Base-by-base conservation (phyloP, 108 stramenopile genomes). In the Seminavis robusta region DNA sequence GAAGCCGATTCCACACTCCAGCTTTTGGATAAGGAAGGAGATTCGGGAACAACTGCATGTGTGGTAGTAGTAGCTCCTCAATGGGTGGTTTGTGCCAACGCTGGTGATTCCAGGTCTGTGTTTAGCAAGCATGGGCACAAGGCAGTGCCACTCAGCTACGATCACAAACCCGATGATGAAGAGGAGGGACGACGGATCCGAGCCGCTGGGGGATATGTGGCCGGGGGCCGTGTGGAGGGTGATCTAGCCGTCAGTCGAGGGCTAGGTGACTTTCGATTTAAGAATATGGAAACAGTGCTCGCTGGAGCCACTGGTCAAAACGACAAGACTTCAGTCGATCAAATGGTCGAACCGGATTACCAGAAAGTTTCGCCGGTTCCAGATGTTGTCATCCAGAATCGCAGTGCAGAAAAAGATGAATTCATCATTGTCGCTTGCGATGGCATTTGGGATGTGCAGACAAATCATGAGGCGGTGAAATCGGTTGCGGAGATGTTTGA, bases 401-500 rank as follows among this genome's bases (percentile, higher is more conserved):
- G 88, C 30, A 67, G 80, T 57, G 33, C 29, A 9, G 38, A 65
- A n/a, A 38, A 67, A 21, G 95, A 97, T 69, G 81, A 95, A 64
- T 94, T 88, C 59, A 59, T 87, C 21, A 61, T 87, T 8, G 45
- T 98, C 17, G 97, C 94, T 7, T 87, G 94, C 52, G 97, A 98
- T 60, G 97, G 97, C 8, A 70, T 98, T 33, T 98, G 94, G 95
- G 97, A 98, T 60, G 93, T 95, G 27, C 65, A 93, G 59, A 76
- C 87, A 1, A 83, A 85, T 55, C 67, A 92, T 36, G 76, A 88
- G 47, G 86, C 90, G 58, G 81, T 91, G 0, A 59, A 79, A 42
- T 75, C 88, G 60, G 93, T 96, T 10, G 63, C 74, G 17, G 67
- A 74, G 11, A 75, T 94, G 39, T 81, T 89, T 51, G 40, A 48